These are phyloP conservation scores for Lecanicillium sp. DNA, from an alignment of 2,329 filamentous ascomycete species.

Conservation along the genomic window DNA sequence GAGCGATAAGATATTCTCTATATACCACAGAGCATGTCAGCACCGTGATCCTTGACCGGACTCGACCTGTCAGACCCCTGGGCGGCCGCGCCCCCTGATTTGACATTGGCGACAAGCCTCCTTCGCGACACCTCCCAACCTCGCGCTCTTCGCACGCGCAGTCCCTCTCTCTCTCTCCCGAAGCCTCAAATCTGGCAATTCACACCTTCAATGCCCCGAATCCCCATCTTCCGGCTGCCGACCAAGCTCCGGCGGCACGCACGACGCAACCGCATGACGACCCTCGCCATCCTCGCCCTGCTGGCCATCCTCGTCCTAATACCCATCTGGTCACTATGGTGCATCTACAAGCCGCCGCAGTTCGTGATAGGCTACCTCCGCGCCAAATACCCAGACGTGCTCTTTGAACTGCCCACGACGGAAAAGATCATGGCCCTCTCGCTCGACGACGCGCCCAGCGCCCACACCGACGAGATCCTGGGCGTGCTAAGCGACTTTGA, in stretches of 20 bases:
- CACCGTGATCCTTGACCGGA: too few species aligned
- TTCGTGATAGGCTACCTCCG: slow-evolving; percentile 63
- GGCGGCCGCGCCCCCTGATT: too few species aligned
- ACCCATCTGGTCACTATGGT: slow-evolving; percentile 46
- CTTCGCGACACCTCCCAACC: too few species aligned
- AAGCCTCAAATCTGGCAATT: too few species aligned
- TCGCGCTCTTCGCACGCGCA: too few species aligned
- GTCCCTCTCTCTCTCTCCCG: too few species aligned
- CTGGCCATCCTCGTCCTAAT: slow-evolving; percentile 27
- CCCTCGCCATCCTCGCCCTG: slow-evolving; percentile 33
- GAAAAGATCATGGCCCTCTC: slow-evolving; percentile 70
- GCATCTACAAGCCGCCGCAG: slow-evolving; percentile 74
- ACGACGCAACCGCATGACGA: slow-evolving; percentile 50
- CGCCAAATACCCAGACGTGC: slow-evolving; percentile 65
- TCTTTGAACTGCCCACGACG: slow-evolving; percentile 57
- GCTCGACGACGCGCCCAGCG: slow-evolving; percentile 77
- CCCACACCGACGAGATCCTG: slow-evolving; percentile 62
- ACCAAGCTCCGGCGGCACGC: slow-evolving; percentile 48
- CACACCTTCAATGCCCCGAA: slow-evolving; percentile 23
- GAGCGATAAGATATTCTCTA: too few species aligned
- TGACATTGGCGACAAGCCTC: too few species aligned
- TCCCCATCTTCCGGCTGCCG: slow-evolving; percentile 45
- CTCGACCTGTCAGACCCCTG: too few species aligned
- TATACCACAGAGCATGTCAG: too few species aligned
- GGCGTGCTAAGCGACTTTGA: slow-evolving; percentile 55